A percentile compares a stretch with the other conserved stretches of the same genome.
These are phyloP conservation scores for Mycena galericulata DNA, from an alignment of 768 basidiomycete species.

Conservation along the genomic window DNA sequence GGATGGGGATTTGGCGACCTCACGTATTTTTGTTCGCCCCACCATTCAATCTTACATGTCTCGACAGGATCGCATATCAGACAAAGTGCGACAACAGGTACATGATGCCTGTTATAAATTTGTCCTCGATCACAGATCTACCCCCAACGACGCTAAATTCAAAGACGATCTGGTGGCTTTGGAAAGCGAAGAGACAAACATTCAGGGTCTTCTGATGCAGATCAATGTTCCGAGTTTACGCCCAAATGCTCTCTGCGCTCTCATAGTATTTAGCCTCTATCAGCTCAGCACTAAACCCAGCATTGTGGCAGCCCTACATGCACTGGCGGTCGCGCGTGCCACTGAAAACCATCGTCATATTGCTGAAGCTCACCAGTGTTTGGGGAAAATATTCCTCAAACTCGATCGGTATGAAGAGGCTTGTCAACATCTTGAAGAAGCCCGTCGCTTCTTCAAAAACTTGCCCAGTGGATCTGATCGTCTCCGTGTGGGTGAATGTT, in stretches of 20 bases:
- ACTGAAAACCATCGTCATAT: background rate
- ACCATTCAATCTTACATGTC: conserved; percentile 38
- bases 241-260: conserved; percentile 30
- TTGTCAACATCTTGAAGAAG: background rate
- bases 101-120: conserved; percentile 30
- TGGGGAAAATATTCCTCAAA: background rate
- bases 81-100: conserved; percentile 12
- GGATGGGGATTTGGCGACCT: background rate
- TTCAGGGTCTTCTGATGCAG: conserved; percentile 32
- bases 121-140: conserved; percentile 23
- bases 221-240: background rate
- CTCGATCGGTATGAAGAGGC: conserved; percentile 18
- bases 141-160: conserved; percentile 4
- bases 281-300: conserved; percentile 34
- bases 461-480: background rate
- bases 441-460: background rate
- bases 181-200: conserved; percentile 5
- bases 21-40: conserved; percentile 34
- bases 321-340: conserved; percentile 13
- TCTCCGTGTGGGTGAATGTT: conserved; percentile 7
- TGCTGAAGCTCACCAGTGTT: conserved; percentile 12
- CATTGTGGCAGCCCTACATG: conserved; percentile 1
- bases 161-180: conserved; percentile 2
- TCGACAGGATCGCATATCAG: conserved; percentile 21
- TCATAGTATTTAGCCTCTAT: conserved; percentile 33